Evolutionary conservation across 2,329 filamentous ascomycete species (phyloP).

Genomic region (Botrytis sinoallii): DNA sequence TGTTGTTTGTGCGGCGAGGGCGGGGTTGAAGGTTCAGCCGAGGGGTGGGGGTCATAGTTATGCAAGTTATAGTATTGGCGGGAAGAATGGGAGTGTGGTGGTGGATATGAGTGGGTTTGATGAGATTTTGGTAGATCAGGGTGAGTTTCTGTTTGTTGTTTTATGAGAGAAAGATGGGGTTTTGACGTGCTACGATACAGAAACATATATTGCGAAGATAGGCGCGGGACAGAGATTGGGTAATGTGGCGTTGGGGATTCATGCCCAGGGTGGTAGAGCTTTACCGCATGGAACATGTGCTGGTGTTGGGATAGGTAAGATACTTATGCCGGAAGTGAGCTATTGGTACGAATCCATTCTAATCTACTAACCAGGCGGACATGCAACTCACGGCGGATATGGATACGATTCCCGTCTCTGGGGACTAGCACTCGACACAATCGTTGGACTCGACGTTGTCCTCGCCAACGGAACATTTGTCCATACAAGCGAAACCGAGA

Average conservation of each 20-base stretch:
- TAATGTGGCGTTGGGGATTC: constrained; percentile 42
- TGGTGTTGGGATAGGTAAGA: constrained; percentile 9
- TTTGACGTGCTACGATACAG: not conserved
- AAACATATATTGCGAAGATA: constrained; percentile 34
- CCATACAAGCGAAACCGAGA: constrained; percentile 25
- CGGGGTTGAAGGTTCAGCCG: constrained; percentile 47
- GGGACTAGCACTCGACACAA: constrained; percentile 16
- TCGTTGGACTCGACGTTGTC: constrained; percentile 43
- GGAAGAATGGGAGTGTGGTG: constrained; percentile 49
- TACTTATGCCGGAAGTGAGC: rapidly evolving
- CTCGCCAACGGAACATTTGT: constrained; percentile 38
- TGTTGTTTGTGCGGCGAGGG: constrained; percentile 45
- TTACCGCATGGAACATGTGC: constrained; percentile 28
- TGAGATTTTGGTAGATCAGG: constrained; percentile 48
- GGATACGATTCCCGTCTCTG: constrained; percentile 15
- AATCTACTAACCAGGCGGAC: not conserved
- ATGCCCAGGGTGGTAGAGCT: constrained; percentile 38
- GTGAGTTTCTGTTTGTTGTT: not conserved
- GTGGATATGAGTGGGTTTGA: constrained; percentile 54
- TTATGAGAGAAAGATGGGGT: no score
- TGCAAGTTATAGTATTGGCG: constrained; percentile 46
- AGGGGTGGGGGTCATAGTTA: constrained; percentile 55
- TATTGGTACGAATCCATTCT: rapidly evolving
- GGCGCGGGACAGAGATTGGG: constrained; percentile 45
- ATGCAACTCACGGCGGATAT: constrained; percentile 17